Conservation (phyloP, 1,284 basidiomycete species). For the Stereum hirsutum region DNA sequence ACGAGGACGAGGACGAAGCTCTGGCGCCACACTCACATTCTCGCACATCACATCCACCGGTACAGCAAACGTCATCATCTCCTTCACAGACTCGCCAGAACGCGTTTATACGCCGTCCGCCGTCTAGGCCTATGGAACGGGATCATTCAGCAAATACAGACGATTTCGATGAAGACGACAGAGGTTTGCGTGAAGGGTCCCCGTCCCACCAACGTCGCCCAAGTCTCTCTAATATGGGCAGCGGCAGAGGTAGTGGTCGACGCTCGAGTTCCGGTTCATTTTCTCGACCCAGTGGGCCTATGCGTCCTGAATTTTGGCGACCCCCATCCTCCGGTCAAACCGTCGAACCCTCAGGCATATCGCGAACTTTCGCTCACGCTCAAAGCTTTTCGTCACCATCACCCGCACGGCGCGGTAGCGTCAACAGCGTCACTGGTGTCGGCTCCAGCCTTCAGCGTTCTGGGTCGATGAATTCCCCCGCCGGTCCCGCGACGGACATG, state of each 20-base stretch:
- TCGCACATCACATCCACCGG: too few species aligned
- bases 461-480: slow-evolving; percentile 7
- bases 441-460: slow-evolving; percentile 8
- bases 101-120: too few species aligned
- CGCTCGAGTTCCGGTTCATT: slow-evolving; percentile 11
- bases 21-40: too few species aligned
- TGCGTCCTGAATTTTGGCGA: slow-evolving; percentile 5
- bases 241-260: slow-evolving; percentile 2
- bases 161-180: neutral
- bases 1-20: slow-evolving; percentile 3
- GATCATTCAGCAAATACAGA: too few species aligned
- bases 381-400: slow-evolving; percentile 7
- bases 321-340: slow-evolving; percentile 1
- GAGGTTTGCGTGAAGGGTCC: neutral
- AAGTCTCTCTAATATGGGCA: slow-evolving; percentile 3
- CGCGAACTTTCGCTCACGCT: slow-evolving; percentile 12
- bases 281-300: neutral
- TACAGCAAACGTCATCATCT: too few species aligned
- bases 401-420: slow-evolving; percentile 10
- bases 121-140: too few species aligned
- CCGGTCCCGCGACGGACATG: slow-evolving; percentile 1
- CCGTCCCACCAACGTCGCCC: slow-evolving; percentile 3
- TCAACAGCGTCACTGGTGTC: slow-evolving; percentile 5
- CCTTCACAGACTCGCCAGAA: too few species aligned
- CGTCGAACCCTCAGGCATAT: slow-evolving; percentile 12